phyloP scores from a whole-genome alignment of 208 protist genomes.

The Leptomonas pyrrhocoris region DNA sequence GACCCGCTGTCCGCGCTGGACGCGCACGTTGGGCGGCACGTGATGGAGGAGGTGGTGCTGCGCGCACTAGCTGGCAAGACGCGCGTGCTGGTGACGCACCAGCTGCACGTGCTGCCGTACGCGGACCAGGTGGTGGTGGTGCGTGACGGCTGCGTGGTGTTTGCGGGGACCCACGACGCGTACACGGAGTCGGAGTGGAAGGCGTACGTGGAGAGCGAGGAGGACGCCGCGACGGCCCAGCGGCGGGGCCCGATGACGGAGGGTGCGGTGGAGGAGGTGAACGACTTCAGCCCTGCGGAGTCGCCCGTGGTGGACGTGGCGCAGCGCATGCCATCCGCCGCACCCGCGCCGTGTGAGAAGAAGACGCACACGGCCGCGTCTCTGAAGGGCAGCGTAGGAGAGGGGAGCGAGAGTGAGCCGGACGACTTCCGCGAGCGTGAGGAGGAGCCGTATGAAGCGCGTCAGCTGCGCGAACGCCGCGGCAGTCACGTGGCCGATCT shows the following conservation, averaged over 20 bases:
- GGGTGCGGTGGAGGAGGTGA: neutral
- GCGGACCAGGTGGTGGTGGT: slow-evolving; percentile 90
- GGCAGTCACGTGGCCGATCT: neutral
- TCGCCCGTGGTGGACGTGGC: neutral
- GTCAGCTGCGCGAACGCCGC: neutral
- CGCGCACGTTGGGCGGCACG: slow-evolving; percentile 73
- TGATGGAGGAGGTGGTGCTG: slow-evolving; percentile 59
- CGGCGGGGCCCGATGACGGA: neutral
- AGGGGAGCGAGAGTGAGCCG: neutral
- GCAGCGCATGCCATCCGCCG: neutral
- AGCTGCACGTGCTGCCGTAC: slow-evolving; percentile 84
- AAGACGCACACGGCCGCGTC: neutral
- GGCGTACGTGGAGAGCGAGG: slow-evolving; percentile 13
- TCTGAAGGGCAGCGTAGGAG: neutral
- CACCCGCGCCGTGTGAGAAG: neutral
- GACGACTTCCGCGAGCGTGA: neutral
- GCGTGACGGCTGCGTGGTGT: slow-evolving; percentile 52
- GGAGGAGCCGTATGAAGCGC: neutral
- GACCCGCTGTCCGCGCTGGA: slow-evolving; percentile 94
- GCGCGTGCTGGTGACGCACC: slow-evolving; percentile 93
- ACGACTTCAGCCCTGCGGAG: slow-evolving; percentile 1
- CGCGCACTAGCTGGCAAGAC: slow-evolving; percentile 77
- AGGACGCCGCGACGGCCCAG: slow-evolving; percentile 9
- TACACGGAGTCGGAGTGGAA: slow-evolving; percentile 39
- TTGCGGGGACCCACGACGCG: slow-evolving; percentile 35